Evolutionary conservation across 805 yeast species (phyloP).

Genomic region (Cyberlindnera misumaiensis): DNA sequence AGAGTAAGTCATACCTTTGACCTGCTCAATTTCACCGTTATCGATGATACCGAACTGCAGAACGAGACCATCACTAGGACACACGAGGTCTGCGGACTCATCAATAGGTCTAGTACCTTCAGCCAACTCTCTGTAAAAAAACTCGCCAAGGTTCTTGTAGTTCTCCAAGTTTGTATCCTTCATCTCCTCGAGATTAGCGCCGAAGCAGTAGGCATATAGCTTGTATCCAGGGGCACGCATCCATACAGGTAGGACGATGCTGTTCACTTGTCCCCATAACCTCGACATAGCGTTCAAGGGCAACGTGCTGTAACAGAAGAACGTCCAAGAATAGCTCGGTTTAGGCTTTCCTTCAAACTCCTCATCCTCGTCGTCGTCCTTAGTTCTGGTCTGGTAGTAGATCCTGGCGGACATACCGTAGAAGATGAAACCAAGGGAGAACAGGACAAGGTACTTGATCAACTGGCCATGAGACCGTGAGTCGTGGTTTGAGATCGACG

Average conservation of each 20-base stretch:
- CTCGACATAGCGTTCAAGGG: conserved; percentile 90
- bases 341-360: conserved; percentile 28
- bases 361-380: conserved; percentile 20
- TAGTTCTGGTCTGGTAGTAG: conserved; percentile 18
- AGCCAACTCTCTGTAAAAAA: conserved; percentile 76
- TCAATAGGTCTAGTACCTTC: conserved; percentile 77
- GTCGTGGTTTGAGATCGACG: conserved; percentile 9
- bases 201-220: conserved; percentile 73
- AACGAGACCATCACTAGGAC: conserved; percentile 92
- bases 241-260: conserved; percentile 81
- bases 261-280: conserved; percentile 90
- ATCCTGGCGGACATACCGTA: conserved; percentile 25
- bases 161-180: conserved; percentile 70
- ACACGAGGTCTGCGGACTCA: conserved; percentile 56
- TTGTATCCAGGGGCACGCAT: conserved; percentile 74
- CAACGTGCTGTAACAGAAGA: conserved; percentile 81
- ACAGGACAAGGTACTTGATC: conserved; percentile 23
- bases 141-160: conserved; percentile 80
- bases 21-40: conserved; percentile 90
- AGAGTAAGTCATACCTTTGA: conserved; percentile 91
- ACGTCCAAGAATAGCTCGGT: conserved; percentile 79
- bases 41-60: conserved; percentile 76
- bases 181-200: conserved; percentile 86
- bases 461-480: conserved; percentile 17
- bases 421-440: conserved; percentile 23